Evolutionary conservation across 2,329 filamentous ascomycete species (phyloP).

Genomic region (Cytospora paraplurivora): DNA sequence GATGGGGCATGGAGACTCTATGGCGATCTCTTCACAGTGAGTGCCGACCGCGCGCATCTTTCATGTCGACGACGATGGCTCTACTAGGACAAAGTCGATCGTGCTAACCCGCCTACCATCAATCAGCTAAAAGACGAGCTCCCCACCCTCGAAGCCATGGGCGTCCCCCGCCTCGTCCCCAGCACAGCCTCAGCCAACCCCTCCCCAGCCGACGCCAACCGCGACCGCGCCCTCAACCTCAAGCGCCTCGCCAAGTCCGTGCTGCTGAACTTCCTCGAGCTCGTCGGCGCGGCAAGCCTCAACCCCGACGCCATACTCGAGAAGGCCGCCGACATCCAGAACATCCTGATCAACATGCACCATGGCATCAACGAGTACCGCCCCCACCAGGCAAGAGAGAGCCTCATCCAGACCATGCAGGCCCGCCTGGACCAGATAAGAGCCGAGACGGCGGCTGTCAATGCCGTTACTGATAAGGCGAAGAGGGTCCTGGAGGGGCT

Average conservation of each 20-base stretch:
- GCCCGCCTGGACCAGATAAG: constrained; percentile 73
- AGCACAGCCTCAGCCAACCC: constrained; percentile 36
- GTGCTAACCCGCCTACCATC: not conserved
- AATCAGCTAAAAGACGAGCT: constrained; percentile 60
- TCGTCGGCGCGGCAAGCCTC: constrained; percentile 71
- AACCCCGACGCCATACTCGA: constrained; percentile 64
- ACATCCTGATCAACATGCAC: constrained; percentile 87
- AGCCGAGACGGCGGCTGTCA: constrained; percentile 71
- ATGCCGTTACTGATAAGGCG: constrained; percentile 70
- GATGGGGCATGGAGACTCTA: constrained; percentile 75
- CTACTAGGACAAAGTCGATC: not conserved
- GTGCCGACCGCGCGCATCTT: constrained; percentile 18
- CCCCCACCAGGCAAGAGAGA: constrained; percentile 89
- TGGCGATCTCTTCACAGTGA: constrained; percentile 63
- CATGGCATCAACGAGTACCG: constrained; percentile 93
- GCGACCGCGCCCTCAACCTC: constrained; percentile 67
- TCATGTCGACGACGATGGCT: constrained; percentile 10
- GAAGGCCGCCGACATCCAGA: constrained; percentile 78
- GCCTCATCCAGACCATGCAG: constrained; percentile 84
- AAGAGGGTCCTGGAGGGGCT: constrained; percentile 72
- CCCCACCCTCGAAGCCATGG: constrained; percentile 68
- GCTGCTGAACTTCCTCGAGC: constrained; percentile 84
- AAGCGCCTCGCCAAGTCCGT: constrained; percentile 81
- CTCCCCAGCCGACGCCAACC: constrained; percentile 55
- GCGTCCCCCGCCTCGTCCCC: constrained; percentile 65